Conservation (phyloP, 352 stramenopile species). For the Globisporangium canariense region DNA sequence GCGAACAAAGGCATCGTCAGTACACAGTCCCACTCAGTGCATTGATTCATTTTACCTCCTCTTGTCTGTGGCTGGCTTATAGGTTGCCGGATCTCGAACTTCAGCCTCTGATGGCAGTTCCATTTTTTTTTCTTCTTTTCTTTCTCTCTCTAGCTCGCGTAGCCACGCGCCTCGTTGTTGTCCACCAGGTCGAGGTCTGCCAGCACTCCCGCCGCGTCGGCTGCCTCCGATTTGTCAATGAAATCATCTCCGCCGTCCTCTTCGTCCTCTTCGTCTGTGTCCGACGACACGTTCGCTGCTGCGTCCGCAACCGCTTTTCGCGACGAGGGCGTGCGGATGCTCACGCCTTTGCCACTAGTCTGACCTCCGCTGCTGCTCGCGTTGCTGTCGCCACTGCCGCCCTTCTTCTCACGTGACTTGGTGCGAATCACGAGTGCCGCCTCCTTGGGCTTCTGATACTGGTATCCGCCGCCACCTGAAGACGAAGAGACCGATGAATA, state of each 20-base stretch:
- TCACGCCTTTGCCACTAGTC: conserved; percentile 36
- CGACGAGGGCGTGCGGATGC: conserved; percentile 38
- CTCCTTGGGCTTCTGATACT: conserved; percentile 75
- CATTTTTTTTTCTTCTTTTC: not conserved
- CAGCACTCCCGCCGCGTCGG: conserved; percentile 5
- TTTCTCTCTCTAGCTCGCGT: not conserved
- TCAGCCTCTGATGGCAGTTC: not conserved
- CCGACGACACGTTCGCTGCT: conserved; percentile 38
- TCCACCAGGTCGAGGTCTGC: conserved; percentile 14
- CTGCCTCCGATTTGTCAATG: conserved; percentile 25
- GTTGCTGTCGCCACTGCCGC: conserved; percentile 34
- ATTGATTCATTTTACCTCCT: not conserved
- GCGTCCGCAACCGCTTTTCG: conserved; percentile 16
- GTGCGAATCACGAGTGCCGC: conserved; percentile 76
- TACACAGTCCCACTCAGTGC: not conserved
- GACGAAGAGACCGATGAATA: conserved; percentile 33
- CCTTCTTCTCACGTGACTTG: conserved; percentile 56
- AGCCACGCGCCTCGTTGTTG: conserved; percentile 1
- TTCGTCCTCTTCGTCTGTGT: conserved; percentile 75
- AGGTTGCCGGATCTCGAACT: not conserved
- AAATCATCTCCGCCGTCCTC: conserved; percentile 42
- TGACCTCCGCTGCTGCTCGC: conserved; percentile 40
- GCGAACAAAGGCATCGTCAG: not conserved
- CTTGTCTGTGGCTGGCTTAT: not conserved
- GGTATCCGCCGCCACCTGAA: conserved; percentile 27